Evolutionary conservation across 2,329 filamentous ascomycete genomes (phyloP), one percentile per base, ranked within the genome.

Genomic region (Phyllosticta capitalensis): DNA sequence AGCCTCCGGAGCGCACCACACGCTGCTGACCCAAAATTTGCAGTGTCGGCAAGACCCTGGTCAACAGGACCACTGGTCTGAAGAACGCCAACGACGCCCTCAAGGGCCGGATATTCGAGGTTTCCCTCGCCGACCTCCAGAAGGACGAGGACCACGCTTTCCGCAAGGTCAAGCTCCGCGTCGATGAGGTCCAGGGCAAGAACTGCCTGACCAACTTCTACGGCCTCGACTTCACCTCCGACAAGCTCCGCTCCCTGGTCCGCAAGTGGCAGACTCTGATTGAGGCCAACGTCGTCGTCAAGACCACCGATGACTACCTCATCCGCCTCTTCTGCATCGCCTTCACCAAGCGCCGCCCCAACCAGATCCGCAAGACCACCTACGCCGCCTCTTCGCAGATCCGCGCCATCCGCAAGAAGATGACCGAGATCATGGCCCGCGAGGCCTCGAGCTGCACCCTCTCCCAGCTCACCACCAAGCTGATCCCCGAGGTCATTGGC

Each of bases 141-240:
- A 97, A 96, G 83, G 94, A 99, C 77, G 94, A 99, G 84, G 94
- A 97, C 81, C 94, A 99, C 80, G 86, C 94, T 63, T 99, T 97
- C 89, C 92, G 94, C 82, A 99, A 99, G 86, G 84, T 99, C 78
- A 96, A 95, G 85, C 91, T 99, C 76, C 87, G 94, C 68, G 90
- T 97, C 72, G 94, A 99, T 75, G 94, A 99, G 82, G 87, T 99
- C 66, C 94, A 99, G 83, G 94, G 94, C 84, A 96, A 96, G 87
- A 97, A 96, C 88, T 97, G 94, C 83, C 82, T 99, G 79, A 97
- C 94, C 84, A 96, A 96, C 87, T 99, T 99, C 89, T 92, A 99
- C 87, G 94, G 94, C 71, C 87, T 99, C 77, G 94, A 99, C 83
- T 97, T 99, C 88, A 99, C 94, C 76, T 96, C 94, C 71, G 94